phyloP scores from a whole-genome alignment of 495 filamentous ascomycete genomes.

The Penicillium robsamsonii region DNA sequence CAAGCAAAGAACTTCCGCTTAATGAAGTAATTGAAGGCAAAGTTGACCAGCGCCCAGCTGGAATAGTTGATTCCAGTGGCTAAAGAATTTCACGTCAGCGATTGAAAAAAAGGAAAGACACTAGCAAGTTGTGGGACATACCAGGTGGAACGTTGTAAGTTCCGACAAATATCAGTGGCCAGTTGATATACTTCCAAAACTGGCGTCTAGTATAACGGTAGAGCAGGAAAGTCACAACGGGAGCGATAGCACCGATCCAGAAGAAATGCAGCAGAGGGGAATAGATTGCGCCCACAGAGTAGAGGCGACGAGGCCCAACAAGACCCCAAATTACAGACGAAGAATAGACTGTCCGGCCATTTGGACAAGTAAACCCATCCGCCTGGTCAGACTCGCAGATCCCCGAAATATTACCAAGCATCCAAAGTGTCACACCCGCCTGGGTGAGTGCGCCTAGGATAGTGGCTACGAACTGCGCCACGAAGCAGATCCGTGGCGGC shows the following conservation, averaged over 20 bases:
- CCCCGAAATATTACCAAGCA: constrained; percentile 37
- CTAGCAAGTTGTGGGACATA: constrained; percentile 8
- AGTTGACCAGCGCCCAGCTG: constrained; percentile 48
- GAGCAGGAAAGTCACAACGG: constrained; percentile 27
- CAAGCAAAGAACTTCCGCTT: constrained; percentile 39
- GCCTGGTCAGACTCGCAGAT: constrained; percentile 35
- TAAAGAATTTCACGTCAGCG: constrained; percentile 7
- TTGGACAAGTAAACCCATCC: constrained; percentile 42
- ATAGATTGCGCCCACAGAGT: constrained; percentile 23
- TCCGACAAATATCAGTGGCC: constrained; percentile 48
- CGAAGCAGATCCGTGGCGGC: constrained; percentile 39
- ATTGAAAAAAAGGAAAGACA: not conserved
- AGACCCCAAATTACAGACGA: constrained; percentile 42
- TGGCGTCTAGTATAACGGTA: constrained; percentile 38
- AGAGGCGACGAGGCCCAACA: constrained; percentile 37
- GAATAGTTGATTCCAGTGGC: constrained; percentile 52
- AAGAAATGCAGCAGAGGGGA: constrained; percentile 33
- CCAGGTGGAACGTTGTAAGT: constrained; percentile 42
- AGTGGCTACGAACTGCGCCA: constrained; percentile 39
- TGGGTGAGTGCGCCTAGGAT: constrained; percentile 41
- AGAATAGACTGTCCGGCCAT: constrained; percentile 42
- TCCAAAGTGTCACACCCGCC: constrained; percentile 42
- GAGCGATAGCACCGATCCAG: constrained; percentile 39
- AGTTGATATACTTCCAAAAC: constrained; percentile 42
- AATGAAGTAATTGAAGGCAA: constrained; percentile 45